Evolutionary conservation across 2,329 filamentous ascomycete genomes (phyloP).

Genomic region (Clarireedia paspali): DNA sequence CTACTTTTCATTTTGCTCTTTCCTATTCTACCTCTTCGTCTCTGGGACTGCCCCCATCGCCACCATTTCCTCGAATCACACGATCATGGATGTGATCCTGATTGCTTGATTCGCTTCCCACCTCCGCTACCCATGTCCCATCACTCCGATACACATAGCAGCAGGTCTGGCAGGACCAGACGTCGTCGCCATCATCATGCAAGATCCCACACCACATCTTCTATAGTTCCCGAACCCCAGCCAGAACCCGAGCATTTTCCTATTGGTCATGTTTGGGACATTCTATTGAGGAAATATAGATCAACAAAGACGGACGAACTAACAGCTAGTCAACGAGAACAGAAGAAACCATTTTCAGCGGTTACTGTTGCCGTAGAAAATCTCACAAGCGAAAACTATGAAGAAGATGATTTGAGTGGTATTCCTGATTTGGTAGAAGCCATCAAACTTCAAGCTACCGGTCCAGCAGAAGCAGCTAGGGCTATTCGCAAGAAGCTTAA

Average conservation of each 20-base stretch:
- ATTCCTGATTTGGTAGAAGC: slow-evolving; percentile 93
- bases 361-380: slow-evolving; percentile 89
- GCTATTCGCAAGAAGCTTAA: slow-evolving; percentile 98
- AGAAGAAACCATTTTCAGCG: slow-evolving; percentile 86
- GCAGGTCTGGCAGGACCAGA: slow-evolving; percentile 1
- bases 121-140: slow-evolving; percentile 1
- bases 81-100: not conserved
- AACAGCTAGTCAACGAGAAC: slow-evolving; percentile 8
- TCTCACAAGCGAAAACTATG: slow-evolving; percentile 80
- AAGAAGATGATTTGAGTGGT: slow-evolving; percentile 84
- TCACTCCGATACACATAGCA: not conserved
- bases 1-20: not conserved
- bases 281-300: slow-evolving; percentile 3
- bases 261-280: slow-evolving; percentile 4
- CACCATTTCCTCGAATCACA: slow-evolving; percentile 3
- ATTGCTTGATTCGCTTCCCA: not conserved
- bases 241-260: slow-evolving; percentile 3
- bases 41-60: not conserved
- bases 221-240: slow-evolving; percentile 1
- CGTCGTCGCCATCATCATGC: slow-evolving; percentile 2
- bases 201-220: slow-evolving; percentile 4
- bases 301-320: slow-evolving; percentile 5
- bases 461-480: slow-evolving; percentile 81
- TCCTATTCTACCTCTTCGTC: not conserved
- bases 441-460: slow-evolving; percentile 79